Base-by-base conservation (phyloP, 2,329 filamentous ascomycete genomes). In the Sporothrix dimorphospora region DNA sequence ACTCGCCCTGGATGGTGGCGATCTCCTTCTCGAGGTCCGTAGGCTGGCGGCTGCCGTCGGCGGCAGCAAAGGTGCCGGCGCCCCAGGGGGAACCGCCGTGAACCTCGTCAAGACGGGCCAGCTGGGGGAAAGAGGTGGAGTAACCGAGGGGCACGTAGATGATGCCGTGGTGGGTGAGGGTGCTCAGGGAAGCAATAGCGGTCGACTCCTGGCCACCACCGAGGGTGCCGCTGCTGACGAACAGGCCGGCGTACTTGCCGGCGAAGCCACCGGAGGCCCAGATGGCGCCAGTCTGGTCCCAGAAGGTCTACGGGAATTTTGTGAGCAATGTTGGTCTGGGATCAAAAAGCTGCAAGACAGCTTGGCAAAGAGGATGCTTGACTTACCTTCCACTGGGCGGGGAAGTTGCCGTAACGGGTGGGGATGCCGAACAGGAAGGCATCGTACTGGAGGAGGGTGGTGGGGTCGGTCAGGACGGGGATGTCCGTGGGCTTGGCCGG, bases 121-220 rank as follows among this genome's bases (percentile, higher is more conserved):
- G 83, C 75, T 89, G 83, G 73, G 80, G 80, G 80, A 97, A 98
- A 67, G 89, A 84, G 78, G 91, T 92, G 83, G 92, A 91, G 87
- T 97, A 98, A 71, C 96, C 96, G 71, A 98, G 87, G 66, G 96
- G 96, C n/a, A 98, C 94, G 82, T 92, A 98, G 86, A 96, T 91
- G 84, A 98, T 92, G 79, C 96, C 96, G 86, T 98, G 96, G 85
- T 98, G 96, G 74, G 91, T 82, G 71, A 98, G 86, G 21, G 95
- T 98, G 79, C 91, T 94, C 89, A 98, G 90, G 80, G 91, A 85
- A 45, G 91, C 86, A 75, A 98, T 84, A 77, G 88, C 91, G 65
- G 96, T 99, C 72, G 89, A 91, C 85, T 99, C 96, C 85, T 99
- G 96, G 75, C 96, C 96, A 81, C 96, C 96, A 74, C 96, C 96